Evolutionary conservation across 495 filamentous ascomycete genomes (phyloP).

Genomic region (Penicillium diatomitis): DNA sequence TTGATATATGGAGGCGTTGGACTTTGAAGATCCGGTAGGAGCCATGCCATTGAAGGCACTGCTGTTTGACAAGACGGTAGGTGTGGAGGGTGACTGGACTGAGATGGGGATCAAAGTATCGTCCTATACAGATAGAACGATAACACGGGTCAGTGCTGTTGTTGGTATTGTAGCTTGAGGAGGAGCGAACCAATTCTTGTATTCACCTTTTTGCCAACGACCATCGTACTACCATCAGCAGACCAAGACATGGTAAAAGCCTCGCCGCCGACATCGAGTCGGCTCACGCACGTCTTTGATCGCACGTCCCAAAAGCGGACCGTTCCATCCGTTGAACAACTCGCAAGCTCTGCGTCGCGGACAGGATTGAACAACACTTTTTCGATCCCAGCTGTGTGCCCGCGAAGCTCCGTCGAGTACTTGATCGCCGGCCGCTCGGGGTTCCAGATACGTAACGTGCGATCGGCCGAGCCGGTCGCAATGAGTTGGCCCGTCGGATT

Average conservation of each 20-base stretch:
- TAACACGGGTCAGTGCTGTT: neutral
- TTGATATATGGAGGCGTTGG: constrained; percentile 25
- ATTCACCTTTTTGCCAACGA: constrained; percentile 76
- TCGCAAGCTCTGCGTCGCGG: constrained; percentile 81
- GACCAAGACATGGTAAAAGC: constrained; percentile 80
- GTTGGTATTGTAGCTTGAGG: neutral
- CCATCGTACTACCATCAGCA: constrained; percentile 71
- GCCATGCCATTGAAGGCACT: constrained; percentile 2
- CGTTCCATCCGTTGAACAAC: constrained; percentile 73
- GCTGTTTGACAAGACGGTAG: constrained; percentile 18
- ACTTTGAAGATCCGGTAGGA: constrained; percentile 6
- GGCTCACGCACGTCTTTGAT: constrained; percentile 67
- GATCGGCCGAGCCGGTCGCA: constrained; percentile 75
- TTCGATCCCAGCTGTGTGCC: constrained; percentile 68
- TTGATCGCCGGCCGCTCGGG: constrained; percentile 72
- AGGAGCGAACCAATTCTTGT: no score
- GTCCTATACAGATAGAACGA: constrained; percentile 35
- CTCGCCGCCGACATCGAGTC: constrained; percentile 71
- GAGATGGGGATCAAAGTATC: constrained; percentile 63
- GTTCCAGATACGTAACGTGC: constrained; percentile 84
- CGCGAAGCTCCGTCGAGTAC: constrained; percentile 79
- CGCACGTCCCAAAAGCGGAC: constrained; percentile 92
- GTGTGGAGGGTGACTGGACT: constrained; percentile 33
- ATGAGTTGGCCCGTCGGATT: constrained; percentile 78
- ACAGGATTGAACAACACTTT: constrained; percentile 84